phyloP scores from a whole-genome alignment of 169 alveolate species.

The Plasmodium gonderi region DNA sequence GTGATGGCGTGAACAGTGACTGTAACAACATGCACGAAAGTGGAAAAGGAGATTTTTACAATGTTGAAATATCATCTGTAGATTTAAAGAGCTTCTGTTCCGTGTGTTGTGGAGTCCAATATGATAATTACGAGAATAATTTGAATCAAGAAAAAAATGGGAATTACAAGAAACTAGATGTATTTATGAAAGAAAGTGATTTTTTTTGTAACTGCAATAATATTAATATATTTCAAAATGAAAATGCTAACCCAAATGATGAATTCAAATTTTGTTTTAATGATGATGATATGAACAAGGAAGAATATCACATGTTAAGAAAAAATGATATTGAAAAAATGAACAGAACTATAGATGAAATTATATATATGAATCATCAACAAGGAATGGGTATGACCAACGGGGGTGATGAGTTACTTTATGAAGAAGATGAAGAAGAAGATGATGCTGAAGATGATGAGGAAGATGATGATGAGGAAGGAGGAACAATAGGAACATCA shows the following conservation, averaged over 20 bases:
- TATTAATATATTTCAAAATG: neutral
- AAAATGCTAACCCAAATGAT: neutral
- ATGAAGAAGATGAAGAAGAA: neutral
- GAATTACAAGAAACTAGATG: slow-evolving; percentile 22
- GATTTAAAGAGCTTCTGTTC: slow-evolving; percentile 29
- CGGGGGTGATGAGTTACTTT: neutral
- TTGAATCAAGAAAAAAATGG: neutral
- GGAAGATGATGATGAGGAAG: neutral
- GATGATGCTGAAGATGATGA: neutral
- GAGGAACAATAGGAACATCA: neutral
- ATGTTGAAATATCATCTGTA: slow-evolving; percentile 34
- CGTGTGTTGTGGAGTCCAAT: slow-evolving; percentile 48
- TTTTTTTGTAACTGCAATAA: slow-evolving; percentile 64
- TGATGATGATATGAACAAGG: neutral
- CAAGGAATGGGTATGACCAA: neutral
- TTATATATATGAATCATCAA: slow-evolving; percentile 18
- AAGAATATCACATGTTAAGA: slow-evolving; percentile 43
- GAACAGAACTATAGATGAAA: slow-evolving; percentile 13
- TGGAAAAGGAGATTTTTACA: slow-evolving; percentile 8
- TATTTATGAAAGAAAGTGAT: slow-evolving; percentile 61
- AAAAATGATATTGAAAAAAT: slow-evolving; percentile 30
- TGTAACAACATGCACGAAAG: neutral
- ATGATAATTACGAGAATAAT: slow-evolving; percentile 19
- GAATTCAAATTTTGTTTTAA: slow-evolving; percentile 10
- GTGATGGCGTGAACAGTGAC: neutral